These are phyloP conservation scores for Paracorniculantispora psalliotae DNA, from an alignment of 2,329 filamentous ascomycete species.

Conservation along the genomic window DNA sequence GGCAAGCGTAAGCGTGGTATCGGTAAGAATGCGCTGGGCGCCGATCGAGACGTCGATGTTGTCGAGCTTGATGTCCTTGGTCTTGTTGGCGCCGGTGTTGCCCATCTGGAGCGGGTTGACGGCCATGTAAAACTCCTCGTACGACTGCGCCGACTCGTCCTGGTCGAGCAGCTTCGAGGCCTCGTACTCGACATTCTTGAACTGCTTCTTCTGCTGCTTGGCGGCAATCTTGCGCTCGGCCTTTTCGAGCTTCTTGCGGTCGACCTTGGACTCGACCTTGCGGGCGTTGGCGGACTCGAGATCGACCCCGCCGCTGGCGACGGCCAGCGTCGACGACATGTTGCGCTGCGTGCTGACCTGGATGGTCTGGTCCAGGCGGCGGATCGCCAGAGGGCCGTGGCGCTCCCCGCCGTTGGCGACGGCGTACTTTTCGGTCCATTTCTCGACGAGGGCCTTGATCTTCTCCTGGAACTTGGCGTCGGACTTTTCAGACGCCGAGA, in stretches of 20 bases:
- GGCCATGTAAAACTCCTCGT: constrained; percentile 99
- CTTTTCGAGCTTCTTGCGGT: constrained; percentile 98
- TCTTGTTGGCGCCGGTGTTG: constrained; percentile 68
- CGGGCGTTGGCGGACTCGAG: constrained; percentile 87
- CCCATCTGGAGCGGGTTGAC: constrained; percentile 95
- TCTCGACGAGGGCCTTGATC: constrained; percentile 78
- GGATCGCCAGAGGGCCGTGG: constrained; percentile 70
- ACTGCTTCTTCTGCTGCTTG: constrained; percentile 97
- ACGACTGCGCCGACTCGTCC: constrained; percentile 78
- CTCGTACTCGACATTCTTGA: constrained; percentile 98
- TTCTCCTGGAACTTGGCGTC: constrained; percentile 67
- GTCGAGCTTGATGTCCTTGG: constrained; percentile 98
- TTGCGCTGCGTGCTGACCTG: constrained; percentile 91
- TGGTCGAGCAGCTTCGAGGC: constrained; percentile 83
- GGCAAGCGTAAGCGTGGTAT: constrained; percentile 83
- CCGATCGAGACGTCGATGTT: constrained; percentile 92
- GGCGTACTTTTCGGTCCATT: constrained; percentile 80
- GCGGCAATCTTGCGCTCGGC: constrained; percentile 95
- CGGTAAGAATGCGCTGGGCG: constrained; percentile 80
- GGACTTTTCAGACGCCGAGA: constrained; percentile 85
- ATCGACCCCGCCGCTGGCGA: constrained; percentile 79
- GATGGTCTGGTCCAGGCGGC: constrained; percentile 86
- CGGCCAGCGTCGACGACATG: constrained; percentile 90
- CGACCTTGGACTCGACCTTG: constrained; percentile 96
- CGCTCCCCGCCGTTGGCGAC: constrained; percentile 67